Base-by-base conservation (phyloP, 2,329 filamentous ascomycete species). In the Helicocarpus griseus region DNA sequence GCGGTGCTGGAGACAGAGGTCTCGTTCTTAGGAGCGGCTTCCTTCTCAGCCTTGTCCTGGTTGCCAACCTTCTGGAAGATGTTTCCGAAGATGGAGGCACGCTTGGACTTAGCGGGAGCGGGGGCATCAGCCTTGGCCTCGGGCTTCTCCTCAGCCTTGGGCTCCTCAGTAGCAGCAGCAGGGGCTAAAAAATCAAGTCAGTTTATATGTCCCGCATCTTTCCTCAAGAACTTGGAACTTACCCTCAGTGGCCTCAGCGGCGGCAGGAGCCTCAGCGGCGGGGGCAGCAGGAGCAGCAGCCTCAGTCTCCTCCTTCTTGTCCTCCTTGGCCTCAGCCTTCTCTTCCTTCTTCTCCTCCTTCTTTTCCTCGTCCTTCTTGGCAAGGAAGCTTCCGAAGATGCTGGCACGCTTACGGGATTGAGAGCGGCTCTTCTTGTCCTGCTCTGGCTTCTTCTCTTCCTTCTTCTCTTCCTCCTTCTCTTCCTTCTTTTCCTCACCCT, bases 31-130 rank as follows among this genome's bases (percentile, higher is more conserved):
- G 76, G 71, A 60, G 75, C 69, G 43, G 65, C 66, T 55, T 77
- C 73, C 61, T 73, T 73, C 61, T 75, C 71, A 13, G 67, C 63
- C 63, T 74, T 74, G 64, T 73, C 71, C 43, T 69, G 64, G 65
- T 67, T 73, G 55, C 65, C 63, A 47, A 73, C 68, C 78, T 91
- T 91, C 79, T 88, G 86, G 71, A 78, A 79, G 66, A 87, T 82
- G 64, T 82, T 83, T 62, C 81, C 82, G 72, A 94, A 94, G 63
- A 90, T 84, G 59, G 87, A 93, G 71, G 83, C 82, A 70, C 89
- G 87, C 86, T 94, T 95, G 71, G 72, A 59, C 71, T 83, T 81
- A 54, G 73, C 74, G 57, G 75, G 73, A 57, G 75, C 75, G 59
- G 70, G 70, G 54, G 69, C 70, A 54, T 73, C 73, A 51, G 72